These are phyloP conservation scores for Cyclotella atomus DNA, from an alignment of 108 stramenopile genomes.

Conservation along the genomic window DNA sequence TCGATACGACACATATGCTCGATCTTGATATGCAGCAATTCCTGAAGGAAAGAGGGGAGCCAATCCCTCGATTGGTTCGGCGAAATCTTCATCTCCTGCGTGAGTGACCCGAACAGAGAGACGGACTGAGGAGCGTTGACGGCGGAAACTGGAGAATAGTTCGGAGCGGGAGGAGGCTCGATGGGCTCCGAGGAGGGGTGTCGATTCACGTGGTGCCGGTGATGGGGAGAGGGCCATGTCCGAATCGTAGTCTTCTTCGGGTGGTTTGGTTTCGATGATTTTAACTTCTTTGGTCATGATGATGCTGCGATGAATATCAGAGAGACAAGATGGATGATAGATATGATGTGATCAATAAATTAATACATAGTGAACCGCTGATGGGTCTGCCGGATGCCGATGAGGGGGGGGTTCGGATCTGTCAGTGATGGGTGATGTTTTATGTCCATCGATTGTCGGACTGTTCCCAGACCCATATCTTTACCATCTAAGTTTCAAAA, in stretches of 20 bases:
- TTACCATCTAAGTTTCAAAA: no score
- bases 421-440: no score
- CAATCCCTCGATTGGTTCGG: constrained; percentile 31
- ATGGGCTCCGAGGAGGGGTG: constrained; percentile 31
- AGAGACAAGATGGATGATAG: not conserved
- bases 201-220: constrained; percentile 26
- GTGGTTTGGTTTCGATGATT: not conserved
- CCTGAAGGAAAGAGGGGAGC: constrained; percentile 32
- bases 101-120: not conserved
- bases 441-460: no score
- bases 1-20: constrained; percentile 18
- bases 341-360: not conserved
- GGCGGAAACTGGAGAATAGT: constrained; percentile 28
- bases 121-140: not conserved
- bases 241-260: not conserved
- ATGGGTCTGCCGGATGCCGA: not conserved
- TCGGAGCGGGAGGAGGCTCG: no score
- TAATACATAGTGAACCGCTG: no score
- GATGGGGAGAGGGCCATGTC: not conserved
- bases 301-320: not conserved
- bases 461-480: no score
- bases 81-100: not conserved
- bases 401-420: not conserved
- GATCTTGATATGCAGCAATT: constrained; percentile 16
- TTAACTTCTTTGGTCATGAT: not conserved